A percentile compares a stretch with the other conserved stretches of the same genome.
These are phyloP conservation scores for Murraya koenigii DNA, from an alignment of 345 rosid species.

Conservation along the genomic window DNA sequence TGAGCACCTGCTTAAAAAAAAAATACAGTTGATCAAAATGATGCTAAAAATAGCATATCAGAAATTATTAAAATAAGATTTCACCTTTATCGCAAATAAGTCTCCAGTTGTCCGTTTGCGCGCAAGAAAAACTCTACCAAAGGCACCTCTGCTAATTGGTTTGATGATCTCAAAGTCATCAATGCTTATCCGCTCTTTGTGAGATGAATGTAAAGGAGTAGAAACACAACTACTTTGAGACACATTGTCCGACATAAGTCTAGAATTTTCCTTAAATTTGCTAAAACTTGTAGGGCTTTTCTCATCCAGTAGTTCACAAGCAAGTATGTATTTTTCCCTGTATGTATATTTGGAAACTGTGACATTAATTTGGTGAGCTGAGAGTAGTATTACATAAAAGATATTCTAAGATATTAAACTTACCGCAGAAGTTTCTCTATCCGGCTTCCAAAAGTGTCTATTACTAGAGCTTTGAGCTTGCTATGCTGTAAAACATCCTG, in stretches of 20 bases:
- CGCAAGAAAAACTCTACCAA: slow-evolving; percentile 85
- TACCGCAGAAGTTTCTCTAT: slow-evolving; percentile 74
- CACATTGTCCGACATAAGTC: slow-evolving; percentile 38
- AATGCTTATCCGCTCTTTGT: slow-evolving; percentile 69
- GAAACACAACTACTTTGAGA: slow-evolving; percentile 44
- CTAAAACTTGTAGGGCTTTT: slow-evolving; percentile 36
- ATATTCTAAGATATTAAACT: slow-evolving; percentile 5
- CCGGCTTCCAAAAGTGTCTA: slow-evolving; percentile 79
- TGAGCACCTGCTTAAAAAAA: slow-evolving; percentile 51
- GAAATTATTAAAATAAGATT: not conserved
- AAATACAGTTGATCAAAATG: slow-evolving; percentile 21
- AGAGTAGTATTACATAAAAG: slow-evolving; percentile 11
- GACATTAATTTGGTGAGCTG: slow-evolving; percentile 6
- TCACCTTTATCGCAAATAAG: slow-evolving; percentile 86
- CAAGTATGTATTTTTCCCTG: slow-evolving; percentile 76
- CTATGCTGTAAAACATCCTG: slow-evolving; percentile 64
- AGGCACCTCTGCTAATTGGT: slow-evolving; percentile 85
- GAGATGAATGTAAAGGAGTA: slow-evolving; percentile 47
- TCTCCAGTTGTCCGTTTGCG: slow-evolving; percentile 83
- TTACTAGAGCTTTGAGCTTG: slow-evolving; percentile 72
- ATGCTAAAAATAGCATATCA: not conserved
- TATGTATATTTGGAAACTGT: slow-evolving; percentile 14
- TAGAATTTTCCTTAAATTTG: slow-evolving; percentile 42
- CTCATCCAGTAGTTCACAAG: slow-evolving; percentile 48
- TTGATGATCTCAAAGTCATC: slow-evolving; percentile 84